Conservation (phyloP, 306 rosid species). For the Betula pendula region DNA sequence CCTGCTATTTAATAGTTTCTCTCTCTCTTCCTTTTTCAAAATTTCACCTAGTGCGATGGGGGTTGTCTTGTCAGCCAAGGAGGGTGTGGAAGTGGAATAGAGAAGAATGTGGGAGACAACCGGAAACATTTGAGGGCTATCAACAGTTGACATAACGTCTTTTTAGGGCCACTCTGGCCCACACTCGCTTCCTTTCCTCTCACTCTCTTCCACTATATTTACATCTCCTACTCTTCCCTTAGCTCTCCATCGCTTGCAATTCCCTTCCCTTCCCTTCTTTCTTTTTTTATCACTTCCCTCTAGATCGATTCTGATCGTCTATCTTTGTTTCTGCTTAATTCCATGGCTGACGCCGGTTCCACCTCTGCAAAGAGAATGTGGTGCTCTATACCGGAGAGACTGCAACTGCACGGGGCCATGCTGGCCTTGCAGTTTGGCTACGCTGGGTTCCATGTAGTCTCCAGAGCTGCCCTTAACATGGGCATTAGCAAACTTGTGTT, state of each 20-base stretch:
- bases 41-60: slow-evolving; percentile 34
- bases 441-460: slow-evolving; percentile 95
- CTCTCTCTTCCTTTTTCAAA: neutral
- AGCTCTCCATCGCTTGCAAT: slow-evolving; percentile 43
- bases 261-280: neutral
- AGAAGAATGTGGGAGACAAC: slow-evolving; percentile 79
- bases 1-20: neutral
- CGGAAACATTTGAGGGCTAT: slow-evolving; percentile 57
- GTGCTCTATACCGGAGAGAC: slow-evolving; percentile 74
- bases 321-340: neutral
- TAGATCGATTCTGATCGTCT: neutral
- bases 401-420: slow-evolving; percentile 97
- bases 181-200: neutral
- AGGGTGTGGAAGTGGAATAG: slow-evolving; percentile 32
- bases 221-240: slow-evolving; percentile 34
- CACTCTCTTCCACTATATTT: slow-evolving; percentile 49
- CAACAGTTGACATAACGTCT: slow-evolving; percentile 69
- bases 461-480: slow-evolving; percentile 96
- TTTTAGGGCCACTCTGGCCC: slow-evolving; percentile 48
- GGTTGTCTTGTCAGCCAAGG: slow-evolving; percentile 51
- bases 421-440: slow-evolving; percentile 92
- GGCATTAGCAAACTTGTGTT: slow-evolving; percentile 92
- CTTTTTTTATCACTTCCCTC: neutral
- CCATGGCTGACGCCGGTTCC: slow-evolving; percentile 68
- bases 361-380: slow-evolving; percentile 54